Percentiles rank a stretch among this genome's conserved stretches.
Evolutionary conservation across 108 stramenopile species (phyloP).

Genomic region (Mayamaea pseudoterrestris): DNA sequence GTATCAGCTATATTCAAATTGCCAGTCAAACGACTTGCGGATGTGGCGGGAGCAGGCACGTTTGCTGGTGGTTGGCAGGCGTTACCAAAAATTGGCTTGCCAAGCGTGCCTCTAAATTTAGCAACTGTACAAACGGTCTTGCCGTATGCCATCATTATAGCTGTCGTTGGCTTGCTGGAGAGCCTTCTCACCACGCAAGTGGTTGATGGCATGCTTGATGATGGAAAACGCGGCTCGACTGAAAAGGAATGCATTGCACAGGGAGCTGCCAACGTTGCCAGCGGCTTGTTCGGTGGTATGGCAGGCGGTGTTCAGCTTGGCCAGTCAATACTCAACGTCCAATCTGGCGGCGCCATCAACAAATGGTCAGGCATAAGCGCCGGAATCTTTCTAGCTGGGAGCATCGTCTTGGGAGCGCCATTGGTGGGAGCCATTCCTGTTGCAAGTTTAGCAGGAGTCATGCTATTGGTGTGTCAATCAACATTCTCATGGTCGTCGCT

Average conservation of each 20-base stretch:
- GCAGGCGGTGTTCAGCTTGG: conserved; percentile 81
- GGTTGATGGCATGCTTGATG: conserved; percentile 64
- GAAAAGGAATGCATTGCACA: conserved; percentile 55
- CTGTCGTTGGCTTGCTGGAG: conserved; percentile 63
- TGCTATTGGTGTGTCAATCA: conserved; percentile 66
- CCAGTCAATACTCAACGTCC: conserved; percentile 68
- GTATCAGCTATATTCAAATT: conserved; percentile 29
- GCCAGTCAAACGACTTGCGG: conserved; percentile 51
- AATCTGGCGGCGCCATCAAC: conserved; percentile 54
- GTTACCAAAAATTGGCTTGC: conserved; percentile 50
- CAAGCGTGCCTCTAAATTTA: conserved; percentile 31
- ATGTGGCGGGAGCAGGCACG: conserved; percentile 41
- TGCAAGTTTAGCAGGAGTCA: conserved; percentile 60
- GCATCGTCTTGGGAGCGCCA: conserved; percentile 57
- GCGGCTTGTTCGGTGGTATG: conserved; percentile 63
- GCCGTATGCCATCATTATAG: conserved; percentile 68
- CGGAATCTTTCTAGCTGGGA: conserved; percentile 51
- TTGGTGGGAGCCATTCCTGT: conserved; percentile 55
- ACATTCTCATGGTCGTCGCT: conserved; percentile 70
- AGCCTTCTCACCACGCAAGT: conserved; percentile 65
- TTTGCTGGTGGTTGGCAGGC: conserved; percentile 59
- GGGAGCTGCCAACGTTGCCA: conserved; percentile 54
- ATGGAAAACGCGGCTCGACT: conserved; percentile 59
- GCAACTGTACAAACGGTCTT: conserved; percentile 37
- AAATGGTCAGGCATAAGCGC: conserved; percentile 61